Conservation (phyloP, 345 rosid species). For the Sonneratia alba region DNA sequence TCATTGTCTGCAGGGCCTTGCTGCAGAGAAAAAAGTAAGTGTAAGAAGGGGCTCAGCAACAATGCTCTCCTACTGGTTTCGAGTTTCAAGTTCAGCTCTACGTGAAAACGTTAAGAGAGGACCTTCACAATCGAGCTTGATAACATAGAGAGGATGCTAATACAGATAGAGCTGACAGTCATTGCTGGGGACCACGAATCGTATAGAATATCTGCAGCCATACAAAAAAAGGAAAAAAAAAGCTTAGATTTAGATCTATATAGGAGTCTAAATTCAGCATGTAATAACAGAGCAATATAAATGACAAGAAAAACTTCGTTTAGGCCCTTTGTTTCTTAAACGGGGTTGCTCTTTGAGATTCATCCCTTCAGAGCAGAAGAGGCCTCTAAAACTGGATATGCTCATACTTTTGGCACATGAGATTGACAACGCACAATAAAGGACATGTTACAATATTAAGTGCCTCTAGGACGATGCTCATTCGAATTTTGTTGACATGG, state of each 20-base stretch:
- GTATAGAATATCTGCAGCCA: constrained; percentile 55
- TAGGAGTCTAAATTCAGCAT: not conserved
- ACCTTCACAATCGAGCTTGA: constrained; percentile 95
- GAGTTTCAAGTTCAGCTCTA: not conserved
- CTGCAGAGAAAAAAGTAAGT: constrained; percentile 26
- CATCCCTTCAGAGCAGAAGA: too few relatives aligned
- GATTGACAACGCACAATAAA: too few relatives aligned
- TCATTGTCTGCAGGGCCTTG: constrained; percentile 92
- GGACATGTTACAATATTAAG: too few relatives aligned
- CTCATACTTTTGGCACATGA: too few relatives aligned
- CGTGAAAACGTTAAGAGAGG: not conserved
- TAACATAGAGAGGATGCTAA: constrained; percentile 96
- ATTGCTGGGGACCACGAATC: constrained; percentile 99
- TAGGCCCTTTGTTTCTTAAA: too few relatives aligned
- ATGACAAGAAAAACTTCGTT: not conserved
- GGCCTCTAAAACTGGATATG: too few relatives aligned
- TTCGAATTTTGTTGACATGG: too few relatives aligned
- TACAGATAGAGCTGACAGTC: constrained; percentile 92
- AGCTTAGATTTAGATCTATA: not conserved
- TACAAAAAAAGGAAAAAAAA: not conserved
- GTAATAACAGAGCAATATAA: not conserved
- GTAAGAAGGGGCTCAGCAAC: not conserved
- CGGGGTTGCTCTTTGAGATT: too few relatives aligned
- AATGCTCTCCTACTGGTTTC: not conserved
- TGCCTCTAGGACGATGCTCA: too few relatives aligned